Conservation (phyloP, 2,329 filamentous ascomycete species). For the Diaporthe destruens region DNA sequence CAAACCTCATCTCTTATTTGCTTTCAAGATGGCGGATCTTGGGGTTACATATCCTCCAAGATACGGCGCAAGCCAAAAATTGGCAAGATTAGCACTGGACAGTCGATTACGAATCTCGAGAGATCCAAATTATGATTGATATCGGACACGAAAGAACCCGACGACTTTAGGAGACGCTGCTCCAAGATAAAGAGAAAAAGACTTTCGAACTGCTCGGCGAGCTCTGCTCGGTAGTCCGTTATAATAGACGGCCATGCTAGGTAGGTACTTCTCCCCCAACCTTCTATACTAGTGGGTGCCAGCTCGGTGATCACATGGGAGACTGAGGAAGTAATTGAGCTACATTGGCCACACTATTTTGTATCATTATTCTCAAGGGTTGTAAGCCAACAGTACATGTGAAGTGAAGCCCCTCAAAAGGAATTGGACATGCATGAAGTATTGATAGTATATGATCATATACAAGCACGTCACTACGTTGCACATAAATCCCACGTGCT, state of each 20-base stretch:
- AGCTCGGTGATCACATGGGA: too few relatives aligned
- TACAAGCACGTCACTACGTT: neutral
- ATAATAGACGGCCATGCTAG: too few relatives aligned
- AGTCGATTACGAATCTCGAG: neutral
- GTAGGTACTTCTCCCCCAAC: too few relatives aligned
- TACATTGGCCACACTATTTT: too few relatives aligned
- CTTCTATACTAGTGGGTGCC: too few relatives aligned
- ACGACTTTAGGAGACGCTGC: neutral
- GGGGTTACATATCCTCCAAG: neutral
- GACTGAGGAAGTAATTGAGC: too few relatives aligned
- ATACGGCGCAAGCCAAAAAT: neutral
- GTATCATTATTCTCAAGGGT: too few relatives aligned
- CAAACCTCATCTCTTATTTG: neutral
- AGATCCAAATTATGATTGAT: neutral
- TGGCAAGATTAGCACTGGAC: neutral
- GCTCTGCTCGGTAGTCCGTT: too few relatives aligned
- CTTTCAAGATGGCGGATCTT: neutral
- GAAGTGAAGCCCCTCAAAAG: too few relatives aligned
- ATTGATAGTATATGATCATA: neutral
- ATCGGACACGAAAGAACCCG: neutral
- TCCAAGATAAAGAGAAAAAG: neutral
- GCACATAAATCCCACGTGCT: neutral
- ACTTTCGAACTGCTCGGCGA: neutral
- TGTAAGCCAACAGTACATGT: too few relatives aligned
- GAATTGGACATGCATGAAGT: too few relatives aligned